These are phyloP conservation scores for Cavenderia fasciculata DNA, from an alignment of 78 protist species.

Conservation along the genomic window DNA sequence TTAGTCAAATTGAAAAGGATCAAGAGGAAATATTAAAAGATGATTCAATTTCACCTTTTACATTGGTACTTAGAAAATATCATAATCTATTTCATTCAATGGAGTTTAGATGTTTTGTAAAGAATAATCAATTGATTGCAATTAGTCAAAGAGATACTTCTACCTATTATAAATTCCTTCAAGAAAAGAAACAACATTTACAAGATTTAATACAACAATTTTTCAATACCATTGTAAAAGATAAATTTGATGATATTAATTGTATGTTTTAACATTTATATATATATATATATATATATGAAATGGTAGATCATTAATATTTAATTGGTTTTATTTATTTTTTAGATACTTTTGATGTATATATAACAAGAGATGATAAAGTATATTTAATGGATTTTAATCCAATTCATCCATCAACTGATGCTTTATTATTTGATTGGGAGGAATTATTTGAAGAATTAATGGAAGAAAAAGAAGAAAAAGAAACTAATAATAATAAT, in stretches of 20 bases:
- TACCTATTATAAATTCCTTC: constrained; percentile 27
- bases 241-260: constrained; percentile 6
- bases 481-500: constrained; percentile 3
- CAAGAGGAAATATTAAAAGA: background rate
- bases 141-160: constrained; percentile 72
- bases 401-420: constrained; percentile 72
- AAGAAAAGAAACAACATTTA: constrained; percentile 27
- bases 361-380: constrained; percentile 2
- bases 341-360: constrained; percentile 53
- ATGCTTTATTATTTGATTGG: constrained; percentile 53
- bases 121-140: constrained; percentile 42
- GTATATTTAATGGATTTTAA: constrained; percentile 48
- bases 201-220: constrained; percentile 1
- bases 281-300: background rate
- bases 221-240: background rate
- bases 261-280: constrained; percentile 27
- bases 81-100: constrained; percentile 21
- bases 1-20: background rate
- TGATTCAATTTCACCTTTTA: constrained; percentile 26
- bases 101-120: constrained; percentile 83
- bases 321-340: too few species aligned
- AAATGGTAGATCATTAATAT: too few species aligned
- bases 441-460: constrained; percentile 45
- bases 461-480: constrained; percentile 17
- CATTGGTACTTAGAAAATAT: constrained; percentile 69